A percentile compares a stretch with the other conserved stretches of the same genome.
phyloP scores from a whole-genome alignment of 345 rosid species.

The Eucalyptus pumila region DNA sequence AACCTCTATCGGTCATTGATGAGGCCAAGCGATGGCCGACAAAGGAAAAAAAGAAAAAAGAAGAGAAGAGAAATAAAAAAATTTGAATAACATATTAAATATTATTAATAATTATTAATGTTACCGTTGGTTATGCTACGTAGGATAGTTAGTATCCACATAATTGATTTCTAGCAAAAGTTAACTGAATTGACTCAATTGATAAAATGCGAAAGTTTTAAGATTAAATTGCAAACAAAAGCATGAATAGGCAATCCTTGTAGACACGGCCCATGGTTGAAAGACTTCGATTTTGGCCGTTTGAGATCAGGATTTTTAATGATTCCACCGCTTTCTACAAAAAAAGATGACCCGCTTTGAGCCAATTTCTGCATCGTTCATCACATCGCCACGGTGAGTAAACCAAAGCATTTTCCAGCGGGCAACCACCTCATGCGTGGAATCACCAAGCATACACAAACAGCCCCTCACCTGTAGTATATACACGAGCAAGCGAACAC shows the following conservation, averaged over 20 bases:
- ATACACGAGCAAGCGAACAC: not conserved
- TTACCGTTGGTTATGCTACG: rapidly evolving
- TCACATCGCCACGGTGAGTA: not conserved
- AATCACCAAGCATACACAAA: not conserved
- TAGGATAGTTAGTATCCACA: rapidly evolving
- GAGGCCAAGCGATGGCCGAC: rapidly evolving
- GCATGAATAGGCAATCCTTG: too few species aligned
- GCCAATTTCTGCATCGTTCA: not conserved
- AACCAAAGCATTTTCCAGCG: not conserved
- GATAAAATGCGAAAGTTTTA: too few species aligned
- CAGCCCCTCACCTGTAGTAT: not conserved
- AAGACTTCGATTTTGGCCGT: not conserved
- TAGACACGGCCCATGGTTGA: not conserved
- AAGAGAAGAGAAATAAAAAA: too few species aligned
- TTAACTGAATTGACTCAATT: rapidly evolving
- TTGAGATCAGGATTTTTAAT: not conserved
- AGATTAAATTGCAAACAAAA: rapidly evolving
- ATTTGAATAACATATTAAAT: not conserved
- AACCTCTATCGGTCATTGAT: too few species aligned
- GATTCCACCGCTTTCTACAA: not conserved
- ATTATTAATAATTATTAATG: too few species aligned
- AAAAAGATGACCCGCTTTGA: not conserved
- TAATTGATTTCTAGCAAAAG: rapidly evolving
- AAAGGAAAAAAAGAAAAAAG: rapidly evolving
- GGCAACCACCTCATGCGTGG: not conserved